Evolutionary conservation across 2,329 filamentous ascomycete genomes (phyloP).

Genomic region (Diaporthe citriasiana): DNA sequence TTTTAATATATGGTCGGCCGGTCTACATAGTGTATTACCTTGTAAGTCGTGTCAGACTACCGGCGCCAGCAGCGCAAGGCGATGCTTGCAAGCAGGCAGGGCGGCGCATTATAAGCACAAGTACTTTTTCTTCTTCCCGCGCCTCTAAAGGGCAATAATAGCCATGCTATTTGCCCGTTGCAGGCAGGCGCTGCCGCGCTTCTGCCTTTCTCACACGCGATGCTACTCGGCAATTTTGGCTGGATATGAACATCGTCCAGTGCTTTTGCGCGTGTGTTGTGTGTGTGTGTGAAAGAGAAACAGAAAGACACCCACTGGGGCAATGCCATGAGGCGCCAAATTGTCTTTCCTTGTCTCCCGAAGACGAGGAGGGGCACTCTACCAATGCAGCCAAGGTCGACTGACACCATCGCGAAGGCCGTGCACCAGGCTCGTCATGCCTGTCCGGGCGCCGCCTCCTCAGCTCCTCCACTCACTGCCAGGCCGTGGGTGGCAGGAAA

Average conservation of each 20-base stretch:
- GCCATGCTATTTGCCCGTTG: conserved; percentile 30
- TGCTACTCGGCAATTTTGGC: conserved; percentile 28
- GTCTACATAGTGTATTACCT: no score
- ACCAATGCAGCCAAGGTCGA: conserved; percentile 7
- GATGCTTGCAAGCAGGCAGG: neutral
- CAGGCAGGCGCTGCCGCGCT: neutral
- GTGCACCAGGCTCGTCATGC: conserved; percentile 24
- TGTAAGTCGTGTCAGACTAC: neutral
- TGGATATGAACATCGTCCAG: neutral
- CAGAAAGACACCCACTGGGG: conserved; percentile 1
- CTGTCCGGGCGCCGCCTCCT: neutral
- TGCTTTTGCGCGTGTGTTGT: neutral
- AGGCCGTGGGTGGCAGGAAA: conserved; percentile 1
- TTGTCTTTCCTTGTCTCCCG: conserved; percentile 9
- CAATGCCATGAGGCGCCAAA: conserved; percentile 14
- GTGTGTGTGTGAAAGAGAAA: neutral
- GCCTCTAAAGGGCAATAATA: conserved; percentile 15
- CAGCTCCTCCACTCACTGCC: no score
- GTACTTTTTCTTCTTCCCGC: neutral
- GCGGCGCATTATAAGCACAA: conserved; percentile 13
- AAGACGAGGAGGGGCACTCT: neutral
- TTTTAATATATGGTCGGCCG: neutral
- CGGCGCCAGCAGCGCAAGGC: conserved; percentile 17
- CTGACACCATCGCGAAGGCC: conserved; percentile 24
- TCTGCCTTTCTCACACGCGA: neutral